These are phyloP conservation scores for Paracoccidioides brasiliensis DNA, from an alignment of 2,329 filamentous ascomycete genomes.

Conservation along the genomic window DNA sequence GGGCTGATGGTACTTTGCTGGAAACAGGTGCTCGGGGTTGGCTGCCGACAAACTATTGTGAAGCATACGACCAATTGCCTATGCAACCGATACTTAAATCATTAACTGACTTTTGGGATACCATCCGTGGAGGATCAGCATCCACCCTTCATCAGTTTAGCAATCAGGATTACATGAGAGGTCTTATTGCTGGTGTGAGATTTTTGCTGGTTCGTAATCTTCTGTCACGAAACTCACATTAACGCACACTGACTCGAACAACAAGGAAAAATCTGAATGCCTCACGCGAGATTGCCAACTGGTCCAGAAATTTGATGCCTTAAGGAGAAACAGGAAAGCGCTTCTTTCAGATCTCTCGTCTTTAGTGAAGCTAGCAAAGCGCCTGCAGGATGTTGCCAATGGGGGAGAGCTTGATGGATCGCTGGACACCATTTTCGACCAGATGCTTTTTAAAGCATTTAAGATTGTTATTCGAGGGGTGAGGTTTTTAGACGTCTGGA, in stretches of 20 bases:
- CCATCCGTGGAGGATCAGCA: conserved; percentile 63
- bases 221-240: background rate
- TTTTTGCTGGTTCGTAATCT: conserved; percentile 61
- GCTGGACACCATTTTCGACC: conserved; percentile 55
- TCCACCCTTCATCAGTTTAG: conserved; percentile 68
- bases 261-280: conserved; percentile 74
- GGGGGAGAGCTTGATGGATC: conserved; percentile 30
- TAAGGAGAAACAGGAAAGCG: conserved; percentile 73
- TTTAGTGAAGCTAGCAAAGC: conserved; percentile 78
- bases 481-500: conserved; percentile 75
- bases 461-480: conserved; percentile 87
- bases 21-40: conserved; percentile 79
- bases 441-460: conserved; percentile 88
- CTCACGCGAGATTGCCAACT: conserved; percentile 66
- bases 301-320: conserved; percentile 59
- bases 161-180: conserved; percentile 88
- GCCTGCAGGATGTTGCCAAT: conserved; percentile 60
- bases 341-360: conserved; percentile 79
- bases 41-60: conserved; percentile 97
- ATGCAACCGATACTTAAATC: conserved; percentile 77
- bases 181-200: conserved; percentile 83
- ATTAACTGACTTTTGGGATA: conserved; percentile 82
- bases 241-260: conserved; percentile 13
- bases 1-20: conserved; percentile 89
- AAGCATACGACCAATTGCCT: conserved; percentile 78